Percentiles rank a stretch among this genome's conserved stretches.
phyloP scores from a whole-genome alignment of 257 asterid species.

The Henckelia pumila region DNA sequence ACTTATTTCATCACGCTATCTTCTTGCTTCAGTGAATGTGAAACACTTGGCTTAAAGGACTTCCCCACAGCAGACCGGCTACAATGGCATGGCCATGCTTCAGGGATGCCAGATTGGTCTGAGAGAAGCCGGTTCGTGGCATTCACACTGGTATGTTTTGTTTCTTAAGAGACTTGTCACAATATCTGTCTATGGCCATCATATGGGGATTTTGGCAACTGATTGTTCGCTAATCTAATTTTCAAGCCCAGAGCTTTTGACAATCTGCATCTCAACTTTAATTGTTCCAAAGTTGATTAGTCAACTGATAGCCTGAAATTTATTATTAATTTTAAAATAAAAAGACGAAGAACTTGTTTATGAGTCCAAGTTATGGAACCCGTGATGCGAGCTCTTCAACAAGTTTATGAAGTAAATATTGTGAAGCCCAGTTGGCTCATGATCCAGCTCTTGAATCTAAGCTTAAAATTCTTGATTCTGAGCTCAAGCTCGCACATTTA shows the following conservation, averaged over 20 bases:
- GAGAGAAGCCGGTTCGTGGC: slow-evolving; percentile 84
- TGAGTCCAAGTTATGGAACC: neutral
- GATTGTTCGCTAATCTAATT: neutral
- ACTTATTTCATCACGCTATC: slow-evolving; percentile 13
- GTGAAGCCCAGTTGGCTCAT: neutral
- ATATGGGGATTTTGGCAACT: neutral
- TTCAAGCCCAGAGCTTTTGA: neutral
- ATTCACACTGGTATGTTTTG: slow-evolving; percentile 61
- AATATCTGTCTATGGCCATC: neutral
- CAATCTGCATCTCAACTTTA: neutral
- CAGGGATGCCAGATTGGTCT: slow-evolving; percentile 88
- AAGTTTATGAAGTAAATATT: neutral
- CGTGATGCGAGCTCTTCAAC: neutral
- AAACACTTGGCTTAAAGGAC: slow-evolving; percentile 80
- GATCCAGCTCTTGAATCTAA: neutral
- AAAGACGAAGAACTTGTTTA: neutral
- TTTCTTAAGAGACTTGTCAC: neutral
- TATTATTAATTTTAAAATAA: too few relatives aligned
- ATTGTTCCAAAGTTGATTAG: neutral
- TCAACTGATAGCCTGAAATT: neutral
- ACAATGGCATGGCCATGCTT: slow-evolving; percentile 92
- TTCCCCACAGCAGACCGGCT: slow-evolving; percentile 93
- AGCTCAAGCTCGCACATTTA: neutral
- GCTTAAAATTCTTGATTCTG: neutral
- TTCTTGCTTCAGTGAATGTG: slow-evolving; percentile 58